phyloP scores from a whole-genome alignment of 176 grass and related monocot species.

The Paspalum vaginatum region DNA sequence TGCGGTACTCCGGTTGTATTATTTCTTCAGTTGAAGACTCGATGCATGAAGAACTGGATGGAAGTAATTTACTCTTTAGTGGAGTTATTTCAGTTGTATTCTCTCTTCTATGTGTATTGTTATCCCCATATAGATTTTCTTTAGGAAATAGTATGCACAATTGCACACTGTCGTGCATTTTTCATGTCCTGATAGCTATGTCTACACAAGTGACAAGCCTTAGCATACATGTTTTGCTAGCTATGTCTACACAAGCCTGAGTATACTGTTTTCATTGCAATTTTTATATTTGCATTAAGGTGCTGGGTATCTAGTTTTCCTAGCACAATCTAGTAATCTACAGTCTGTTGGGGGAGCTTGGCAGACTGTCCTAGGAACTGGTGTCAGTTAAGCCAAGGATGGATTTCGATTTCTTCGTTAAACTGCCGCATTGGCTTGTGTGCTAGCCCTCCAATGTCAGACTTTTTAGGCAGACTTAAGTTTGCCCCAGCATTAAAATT shows the following conservation, averaged over 20 bases:
- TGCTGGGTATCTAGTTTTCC: conserved; percentile 25
- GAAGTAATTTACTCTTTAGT: conserved; percentile 47
- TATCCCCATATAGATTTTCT: conserved; percentile 31
- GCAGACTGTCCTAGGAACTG: conserved; percentile 19
- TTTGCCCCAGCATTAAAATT: neutral
- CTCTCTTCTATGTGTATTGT: conserved; percentile 36
- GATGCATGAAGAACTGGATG: conserved; percentile 20
- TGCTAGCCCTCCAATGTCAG: neutral
- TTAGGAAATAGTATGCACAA: conserved; percentile 34
- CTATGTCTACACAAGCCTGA: conserved; percentile 33
- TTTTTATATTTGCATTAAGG: conserved; percentile 17
- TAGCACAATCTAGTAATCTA: conserved; percentile 7
- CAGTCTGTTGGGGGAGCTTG: conserved; percentile 7
- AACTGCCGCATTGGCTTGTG: conserved; percentile 3
- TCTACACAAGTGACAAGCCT: conserved; percentile 6
- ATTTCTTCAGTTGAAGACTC: conserved; percentile 12
- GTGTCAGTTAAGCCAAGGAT: neutral
- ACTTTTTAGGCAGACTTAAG: conserved; percentile 1
- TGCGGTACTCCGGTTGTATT: conserved; percentile 51
- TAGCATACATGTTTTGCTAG: neutral
- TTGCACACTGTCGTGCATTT: conserved; percentile 39
- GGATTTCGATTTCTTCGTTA: conserved; percentile 3
- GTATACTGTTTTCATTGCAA: conserved; percentile 41
- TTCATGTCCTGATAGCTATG: conserved; percentile 17
- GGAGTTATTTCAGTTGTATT: conserved; percentile 55